Evolutionary conservation across 2,329 filamentous ascomycete species (phyloP).

Genomic region (Raffaelea albimanens): DNA sequence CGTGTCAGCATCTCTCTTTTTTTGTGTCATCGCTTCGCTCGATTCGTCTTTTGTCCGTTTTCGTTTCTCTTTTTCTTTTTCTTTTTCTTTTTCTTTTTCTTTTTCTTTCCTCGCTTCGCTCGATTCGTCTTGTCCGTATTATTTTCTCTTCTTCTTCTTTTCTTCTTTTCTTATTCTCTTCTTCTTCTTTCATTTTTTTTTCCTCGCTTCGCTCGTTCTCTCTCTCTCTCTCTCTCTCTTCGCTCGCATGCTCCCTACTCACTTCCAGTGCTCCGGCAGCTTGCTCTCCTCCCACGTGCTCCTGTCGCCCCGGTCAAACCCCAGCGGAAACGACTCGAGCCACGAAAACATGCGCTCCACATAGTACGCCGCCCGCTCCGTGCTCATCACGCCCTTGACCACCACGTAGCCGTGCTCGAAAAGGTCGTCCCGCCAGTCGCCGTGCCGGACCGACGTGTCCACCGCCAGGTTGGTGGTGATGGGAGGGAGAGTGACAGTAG

Average conservation of each 20-base stretch:
- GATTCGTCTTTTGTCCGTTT: neutral
- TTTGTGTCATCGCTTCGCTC: too few species aligned
- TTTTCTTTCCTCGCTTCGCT: neutral
- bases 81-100: too few species aligned
- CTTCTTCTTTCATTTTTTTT: neutral
- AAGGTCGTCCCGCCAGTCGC: slow-evolving; percentile 22
- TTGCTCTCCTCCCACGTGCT: slow-evolving; percentile 25
- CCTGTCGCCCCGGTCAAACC: slow-evolving; percentile 17
- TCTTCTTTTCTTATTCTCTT: neutral
- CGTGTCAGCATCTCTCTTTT: slow-evolving; percentile 14
- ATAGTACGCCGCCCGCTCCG: slow-evolving; percentile 26
- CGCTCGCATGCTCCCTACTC: neutral
- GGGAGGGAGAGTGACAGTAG: too few species aligned
- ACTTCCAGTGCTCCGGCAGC: slow-evolving; percentile 21
- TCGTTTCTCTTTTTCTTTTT: neutral
- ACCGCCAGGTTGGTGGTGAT: too few species aligned
- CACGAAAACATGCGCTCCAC: slow-evolving; percentile 16
- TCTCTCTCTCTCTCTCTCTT: neutral
- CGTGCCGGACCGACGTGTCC: neutral
- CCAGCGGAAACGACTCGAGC: slow-evolving; percentile 12
- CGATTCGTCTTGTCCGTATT: neutral
- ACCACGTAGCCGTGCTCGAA: slow-evolving; percentile 29
- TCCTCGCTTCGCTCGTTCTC: neutral
- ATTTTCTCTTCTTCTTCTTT: neutral
- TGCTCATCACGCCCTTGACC: slow-evolving; percentile 33